Evolutionary conservation across 495 filamentous ascomycete species (phyloP).

Genomic region (Annulohypoxylon maeteangense): DNA sequence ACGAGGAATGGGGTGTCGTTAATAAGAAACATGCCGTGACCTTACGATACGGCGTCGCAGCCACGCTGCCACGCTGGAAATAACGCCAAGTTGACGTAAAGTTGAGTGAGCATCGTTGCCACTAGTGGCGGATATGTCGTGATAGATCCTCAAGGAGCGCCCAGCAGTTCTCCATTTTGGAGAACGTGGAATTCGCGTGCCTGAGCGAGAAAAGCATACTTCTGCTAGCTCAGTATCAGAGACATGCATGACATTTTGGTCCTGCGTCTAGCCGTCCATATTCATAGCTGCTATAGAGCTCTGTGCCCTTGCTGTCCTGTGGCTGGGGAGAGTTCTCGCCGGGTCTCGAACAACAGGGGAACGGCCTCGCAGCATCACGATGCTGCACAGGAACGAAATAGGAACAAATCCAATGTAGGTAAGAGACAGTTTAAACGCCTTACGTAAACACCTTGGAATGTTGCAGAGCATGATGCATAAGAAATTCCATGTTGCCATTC

Average conservation of each 20-base stretch:
- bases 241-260: slow-evolving; percentile 19
- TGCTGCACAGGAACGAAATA: slow-evolving; percentile 25
- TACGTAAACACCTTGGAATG: slow-evolving; percentile 4
- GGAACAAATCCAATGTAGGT: slow-evolving; percentile 25
- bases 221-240: slow-evolving; percentile 15
- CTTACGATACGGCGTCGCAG: slow-evolving; percentile 31
- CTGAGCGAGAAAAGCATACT: slow-evolving; percentile 21
- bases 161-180: slow-evolving; percentile 21
- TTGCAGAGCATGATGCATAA: slow-evolving; percentile 16
- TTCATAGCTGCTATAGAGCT: neutral
- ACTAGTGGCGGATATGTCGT: slow-evolving; percentile 34
- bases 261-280: slow-evolving; percentile 10
- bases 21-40: slow-evolving; percentile 23
- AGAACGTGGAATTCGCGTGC: slow-evolving; percentile 35
- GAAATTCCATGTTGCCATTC: slow-evolving; percentile 5
- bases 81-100: slow-evolving; percentile 40
- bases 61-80: slow-evolving; percentile 33
- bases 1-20: slow-evolving; percentile 21
- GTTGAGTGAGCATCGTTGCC: slow-evolving; percentile 16
- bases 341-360: neutral
- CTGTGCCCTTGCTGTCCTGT: neutral
- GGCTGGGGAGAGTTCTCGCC: neutral
- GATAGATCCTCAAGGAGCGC: slow-evolving; percentile 10
- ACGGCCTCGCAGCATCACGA: slow-evolving; percentile 16
- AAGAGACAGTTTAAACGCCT: slow-evolving; percentile 19